Base-by-base conservation (phyloP, 2,329 filamentous ascomycete genomes). In the Beauveria bassiana region DNA sequence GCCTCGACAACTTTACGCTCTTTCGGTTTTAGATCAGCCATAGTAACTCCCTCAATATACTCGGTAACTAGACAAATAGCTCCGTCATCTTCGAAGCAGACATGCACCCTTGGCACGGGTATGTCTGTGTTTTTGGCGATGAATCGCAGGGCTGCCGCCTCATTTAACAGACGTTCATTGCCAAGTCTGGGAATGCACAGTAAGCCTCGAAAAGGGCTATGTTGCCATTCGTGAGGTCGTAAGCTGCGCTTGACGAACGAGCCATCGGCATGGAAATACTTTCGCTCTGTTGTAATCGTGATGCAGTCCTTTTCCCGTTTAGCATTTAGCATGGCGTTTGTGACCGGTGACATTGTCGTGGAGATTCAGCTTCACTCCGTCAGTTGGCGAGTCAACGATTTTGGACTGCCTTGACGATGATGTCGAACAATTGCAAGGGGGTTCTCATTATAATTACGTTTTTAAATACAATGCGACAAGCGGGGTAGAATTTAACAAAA, bases 81-180 rank as follows among this genome's bases (percentile, higher is more conserved):
- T 3, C 34, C 60, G 40, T 65, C 66, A 31, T 67, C 65, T 31
- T 64, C 63, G 34, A 67, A 67, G 55, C 64, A 62, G 43, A 60
- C 62, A 52, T 67, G 46, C 4, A 68, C 34, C 42, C 64, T 68
- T 6, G 65, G 66, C 12, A 68, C 43, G 1, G 64, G 65, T 45
- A 68, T 63, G 34, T 64, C 47, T 7, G 66, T 67, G 5, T 66
- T 62, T 1, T 66, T 58, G 5, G 64, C 46, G 20, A 68, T 42
- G 22, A 65, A 67, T 1, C 45, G 51, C 42, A 68, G 18, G 10
- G 31, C 14, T 20, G 64, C 64, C 18, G 45, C 65, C 28, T 68
- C 64, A 42, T 67, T 68, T 16, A 67, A 24, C 4, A 68, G 43
- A 3, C 64, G 62, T n/a, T 68, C 64, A 9, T 43, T 61, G 7